A percentile compares a stretch with the other conserved stretches of the same genome.
Evolutionary conservation across 2,329 filamentous ascomycete species (phyloP).

Genomic region (Paracoccidioides lutzii): DNA sequence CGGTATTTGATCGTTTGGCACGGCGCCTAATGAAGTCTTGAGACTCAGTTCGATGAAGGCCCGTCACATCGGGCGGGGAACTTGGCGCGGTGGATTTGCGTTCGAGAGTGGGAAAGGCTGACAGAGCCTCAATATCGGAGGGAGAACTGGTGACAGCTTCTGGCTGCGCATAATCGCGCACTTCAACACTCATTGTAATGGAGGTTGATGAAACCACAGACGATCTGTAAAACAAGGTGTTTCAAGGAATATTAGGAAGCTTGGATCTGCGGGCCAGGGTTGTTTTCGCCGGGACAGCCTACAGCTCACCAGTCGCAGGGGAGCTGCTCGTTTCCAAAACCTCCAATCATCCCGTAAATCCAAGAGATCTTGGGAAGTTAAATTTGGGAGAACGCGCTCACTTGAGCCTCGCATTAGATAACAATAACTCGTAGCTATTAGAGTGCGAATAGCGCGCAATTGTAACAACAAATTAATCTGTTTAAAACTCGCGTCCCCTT

Average conservation of each 20-base stretch:
- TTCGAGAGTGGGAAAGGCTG: constrained; percentile 7
- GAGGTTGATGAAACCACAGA: neutral
- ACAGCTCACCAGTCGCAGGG: neutral
- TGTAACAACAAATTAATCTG: neutral
- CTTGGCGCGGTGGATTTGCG: constrained; percentile 9
- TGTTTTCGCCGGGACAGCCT: neutral
- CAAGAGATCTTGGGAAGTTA: neutral
- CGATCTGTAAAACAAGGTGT: neutral
- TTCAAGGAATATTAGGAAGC: neutral
- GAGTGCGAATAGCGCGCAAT: neutral
- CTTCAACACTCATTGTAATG: constrained; percentile 21
- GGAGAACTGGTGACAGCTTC: constrained; percentile 13
- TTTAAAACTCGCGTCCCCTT: neutral
- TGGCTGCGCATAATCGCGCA: constrained; percentile 21
- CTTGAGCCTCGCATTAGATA: neutral
- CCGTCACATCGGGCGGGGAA: constrained; percentile 17
- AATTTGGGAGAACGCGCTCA: too few species aligned
- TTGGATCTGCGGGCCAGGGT: neutral
- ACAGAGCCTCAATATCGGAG: constrained; percentile 27
- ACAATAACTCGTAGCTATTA: neutral
- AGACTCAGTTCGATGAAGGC: constrained; percentile 19
- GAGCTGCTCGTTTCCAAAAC: neutral
- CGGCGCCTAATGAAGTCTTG: constrained; percentile 24
- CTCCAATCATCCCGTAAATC: neutral
- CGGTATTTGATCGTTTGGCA: constrained; percentile 27